Conservation (phyloP, 2,329 filamentous ascomycete species). For the Exophiala mesophila region DNA sequence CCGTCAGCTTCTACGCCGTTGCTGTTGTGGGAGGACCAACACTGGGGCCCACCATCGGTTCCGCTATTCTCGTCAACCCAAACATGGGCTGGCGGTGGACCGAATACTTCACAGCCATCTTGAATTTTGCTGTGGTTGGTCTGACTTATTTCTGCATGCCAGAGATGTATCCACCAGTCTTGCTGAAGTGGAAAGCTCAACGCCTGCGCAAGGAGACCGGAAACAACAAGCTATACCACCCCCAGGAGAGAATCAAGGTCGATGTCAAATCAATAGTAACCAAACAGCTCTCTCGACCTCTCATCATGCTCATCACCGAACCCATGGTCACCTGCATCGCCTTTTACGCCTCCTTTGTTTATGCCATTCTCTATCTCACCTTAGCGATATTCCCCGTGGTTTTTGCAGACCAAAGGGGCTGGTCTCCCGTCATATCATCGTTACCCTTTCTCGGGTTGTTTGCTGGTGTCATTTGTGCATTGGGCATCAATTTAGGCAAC, state of each 20-base stretch:
- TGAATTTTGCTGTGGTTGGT: slow-evolving; percentile 30
- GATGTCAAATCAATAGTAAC: slow-evolving; percentile 38
- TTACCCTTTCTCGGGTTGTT: slow-evolving; percentile 45
- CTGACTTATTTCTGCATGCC: slow-evolving; percentile 33
- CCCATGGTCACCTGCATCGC: slow-evolving; percentile 46
- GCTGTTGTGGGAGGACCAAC: slow-evolving; percentile 40
- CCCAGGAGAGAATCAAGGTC: slow-evolving; percentile 42
- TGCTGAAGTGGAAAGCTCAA: slow-evolving; percentile 38
- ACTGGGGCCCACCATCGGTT: slow-evolving; percentile 41
- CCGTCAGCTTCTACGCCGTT: slow-evolving; percentile 38
- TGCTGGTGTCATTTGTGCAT: slow-evolving; percentile 39
- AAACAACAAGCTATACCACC: slow-evolving; percentile 40
- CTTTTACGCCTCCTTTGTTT: slow-evolving; percentile 44
- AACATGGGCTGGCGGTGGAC: slow-evolving; percentile 45
- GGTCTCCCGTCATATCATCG: slow-evolving; percentile 38
- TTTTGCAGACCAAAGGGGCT: slow-evolving; percentile 42
- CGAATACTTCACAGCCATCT: slow-evolving; percentile 42
- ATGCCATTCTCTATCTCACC: slow-evolving; percentile 44
- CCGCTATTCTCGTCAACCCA: slow-evolving; percentile 32
- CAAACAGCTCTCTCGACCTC: slow-evolving; percentile 40
- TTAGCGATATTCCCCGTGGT: slow-evolving; percentile 47
- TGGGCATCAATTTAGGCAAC: slow-evolving; percentile 41
- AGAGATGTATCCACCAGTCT: slow-evolving; percentile 37
- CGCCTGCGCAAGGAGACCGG: slow-evolving; percentile 35
- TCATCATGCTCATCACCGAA: slow-evolving; percentile 44